A percentile compares a stretch with the other conserved stretches of the same genome.
phyloP scores from a whole-genome alignment of 768 basidiomycete species.

The Boletus eberwhitei region DNA sequence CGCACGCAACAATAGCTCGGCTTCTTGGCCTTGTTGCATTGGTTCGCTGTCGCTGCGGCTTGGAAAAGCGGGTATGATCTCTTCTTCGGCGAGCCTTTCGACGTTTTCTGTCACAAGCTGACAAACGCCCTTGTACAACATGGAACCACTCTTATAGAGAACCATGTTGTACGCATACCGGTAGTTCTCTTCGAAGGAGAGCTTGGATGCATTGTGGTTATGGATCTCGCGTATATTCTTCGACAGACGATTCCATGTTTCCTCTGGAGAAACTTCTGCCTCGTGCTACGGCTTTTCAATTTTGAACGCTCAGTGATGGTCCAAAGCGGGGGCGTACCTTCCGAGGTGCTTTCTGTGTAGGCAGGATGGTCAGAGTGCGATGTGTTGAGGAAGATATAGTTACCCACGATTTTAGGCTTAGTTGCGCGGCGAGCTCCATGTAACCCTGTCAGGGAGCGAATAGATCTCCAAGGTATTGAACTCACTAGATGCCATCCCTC shows the following conservation, averaged over 20 bases:
- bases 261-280: constrained; percentile 70
- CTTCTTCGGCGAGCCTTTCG: constrained; percentile 66
- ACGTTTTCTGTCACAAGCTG: constrained; percentile 80
- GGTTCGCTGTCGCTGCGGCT: constrained; percentile 63
- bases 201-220: constrained; percentile 84
- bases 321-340: constrained; percentile 36
- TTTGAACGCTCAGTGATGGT: neutral
- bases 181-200: constrained; percentile 93
- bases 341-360: constrained; percentile 42
- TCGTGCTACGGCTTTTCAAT: constrained; percentile 51
- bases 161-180: constrained; percentile 95
- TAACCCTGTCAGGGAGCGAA: constrained; percentile 10
- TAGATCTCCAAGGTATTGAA: neutral
- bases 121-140: constrained; percentile 82
- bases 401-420: constrained; percentile 44
- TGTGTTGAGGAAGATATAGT: constrained; percentile 18
- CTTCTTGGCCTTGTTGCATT: constrained; percentile 75
- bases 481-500: constrained; percentile 32
- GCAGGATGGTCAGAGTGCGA: constrained; percentile 18
- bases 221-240: constrained; percentile 92
- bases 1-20: constrained; percentile 81
- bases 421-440: constrained; percentile 28
- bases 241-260: constrained; percentile 79
- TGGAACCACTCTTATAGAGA: constrained; percentile 77
- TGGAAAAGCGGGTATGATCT: constrained; percentile 83